phyloP scores from a whole-genome alignment of 208 protist genomes.

The Trypanosoma caninum region DNA sequence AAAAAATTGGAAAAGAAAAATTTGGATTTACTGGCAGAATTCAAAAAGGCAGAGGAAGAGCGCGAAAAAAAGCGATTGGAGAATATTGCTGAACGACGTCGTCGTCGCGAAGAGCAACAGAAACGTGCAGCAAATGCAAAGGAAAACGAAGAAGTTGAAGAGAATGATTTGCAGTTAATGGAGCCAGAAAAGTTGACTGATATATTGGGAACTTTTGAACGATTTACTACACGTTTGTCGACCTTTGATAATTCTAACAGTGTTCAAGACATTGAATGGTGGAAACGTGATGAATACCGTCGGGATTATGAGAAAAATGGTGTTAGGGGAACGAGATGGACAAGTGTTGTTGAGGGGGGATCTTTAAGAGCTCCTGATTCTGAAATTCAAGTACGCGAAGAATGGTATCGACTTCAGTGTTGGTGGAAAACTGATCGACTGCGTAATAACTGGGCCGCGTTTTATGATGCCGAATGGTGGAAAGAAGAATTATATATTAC shows the following conservation, averaged over 20 bases:
- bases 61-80: conserved; percentile 20
- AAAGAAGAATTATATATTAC: conserved; percentile 37
- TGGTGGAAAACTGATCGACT: conserved; percentile 39
- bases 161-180: conserved; percentile 11
- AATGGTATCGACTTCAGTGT: conserved; percentile 31
- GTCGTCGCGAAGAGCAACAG: conserved; percentile 18
- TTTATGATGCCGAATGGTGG: conserved; percentile 33
- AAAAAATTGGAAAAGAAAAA: conserved; percentile 28
- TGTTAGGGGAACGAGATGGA: conserved; percentile 29
- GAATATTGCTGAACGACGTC: conserved; percentile 21
- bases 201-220: conserved; percentile 34
- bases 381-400: conserved; percentile 32
- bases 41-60: conserved; percentile 22
- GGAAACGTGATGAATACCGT: conserved; percentile 36
- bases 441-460: conserved; percentile 28
- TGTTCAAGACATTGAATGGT: conserved; percentile 37
- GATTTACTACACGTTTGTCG: conserved; percentile 28
- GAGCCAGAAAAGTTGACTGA: conserved; percentile 22
- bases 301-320: conserved; percentile 33
- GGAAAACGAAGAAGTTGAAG: neutral
- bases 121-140: conserved; percentile 4
- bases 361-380: conserved; percentile 25
- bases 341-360: conserved; percentile 28
- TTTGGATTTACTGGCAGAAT: conserved; percentile 21
- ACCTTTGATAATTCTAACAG: conserved; percentile 33